Evolutionary conservation across 768 basidiomycete species (phyloP), one percentile per base, ranked within the genome.

Genomic region (Termitomyces sp.): DNA sequence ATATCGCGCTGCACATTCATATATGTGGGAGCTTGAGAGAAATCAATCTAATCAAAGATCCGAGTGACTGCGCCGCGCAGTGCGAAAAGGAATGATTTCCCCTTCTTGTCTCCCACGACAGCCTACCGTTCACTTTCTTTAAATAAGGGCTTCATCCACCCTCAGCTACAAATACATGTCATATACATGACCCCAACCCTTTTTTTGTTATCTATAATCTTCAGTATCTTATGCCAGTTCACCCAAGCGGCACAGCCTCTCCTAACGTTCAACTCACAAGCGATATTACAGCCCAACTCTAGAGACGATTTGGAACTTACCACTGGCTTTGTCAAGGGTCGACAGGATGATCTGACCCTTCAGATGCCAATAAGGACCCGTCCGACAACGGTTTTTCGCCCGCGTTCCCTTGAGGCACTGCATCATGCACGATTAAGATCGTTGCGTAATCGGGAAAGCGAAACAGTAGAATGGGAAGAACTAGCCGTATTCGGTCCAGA

Each of bases 401-500:
- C 88, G 5, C 74, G 75, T 30, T 85, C 84, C 7, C 70, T 75
- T 13, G 73, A 75, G 13, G 79, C 74, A 9, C 70, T 85, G 14
- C 79, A 85, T 57, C 72, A 73, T 51, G 84, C 83, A 12, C 79
- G 88, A 9, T 68, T 72, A 43, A 74, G 79, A 51, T 88, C 87
- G 5, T 65, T 84, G 40, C 71, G 70, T 20, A 66, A 75, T 33
- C 70, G 66, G 16, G 76, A 88, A 69, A 82, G 78, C 64, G 81
- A 85, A 50, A 64, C 65, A 2, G 65, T 88, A 1, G 74, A 82
- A 42, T 97, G 95, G 95, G 84, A 89, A 34, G 76, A 79, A 48
- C 69, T 83, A 3, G 76, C 85, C 43, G 76, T 92, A 12, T 75
- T 81, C 4, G 92, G 79, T 4, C 96, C 96, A 0, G 89, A 97